Conservation (phyloP, 192 early-diverging fungal genomes). For the Paraglomus brasilianum region DNA sequence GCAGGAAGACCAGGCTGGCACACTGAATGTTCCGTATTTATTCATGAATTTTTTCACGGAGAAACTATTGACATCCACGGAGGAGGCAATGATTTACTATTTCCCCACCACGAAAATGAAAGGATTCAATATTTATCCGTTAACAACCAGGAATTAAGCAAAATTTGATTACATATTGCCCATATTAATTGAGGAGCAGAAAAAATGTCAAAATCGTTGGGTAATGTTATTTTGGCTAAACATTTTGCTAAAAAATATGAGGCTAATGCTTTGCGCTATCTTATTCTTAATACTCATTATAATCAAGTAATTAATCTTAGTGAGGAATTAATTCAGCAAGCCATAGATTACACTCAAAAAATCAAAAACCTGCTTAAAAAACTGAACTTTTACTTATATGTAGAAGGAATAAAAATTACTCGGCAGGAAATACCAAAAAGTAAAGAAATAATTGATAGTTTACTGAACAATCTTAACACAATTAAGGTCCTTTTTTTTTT, state of each 20-base stretch:
- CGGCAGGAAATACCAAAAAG: background rate
- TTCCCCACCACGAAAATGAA: constrained; percentile 4
- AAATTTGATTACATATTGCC: background rate
- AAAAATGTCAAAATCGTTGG: constrained; percentile 7
- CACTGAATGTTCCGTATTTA: background rate
- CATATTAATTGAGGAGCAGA: background rate
- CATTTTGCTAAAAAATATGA: background rate
- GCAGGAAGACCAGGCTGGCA: background rate
- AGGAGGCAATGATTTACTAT: constrained; percentile 2
- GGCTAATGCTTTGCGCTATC: background rate
- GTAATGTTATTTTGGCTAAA: background rate
- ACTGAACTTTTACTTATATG: constrained; percentile 3
- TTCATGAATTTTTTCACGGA: background rate
- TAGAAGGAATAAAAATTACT: background rate
- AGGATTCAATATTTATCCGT: background rate
- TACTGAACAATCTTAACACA: background rate
- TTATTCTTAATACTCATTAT: background rate
- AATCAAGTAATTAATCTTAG: constrained; percentile 11
- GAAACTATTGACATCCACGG: background rate
- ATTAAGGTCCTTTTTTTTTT: background rate
- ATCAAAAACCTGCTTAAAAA: background rate
- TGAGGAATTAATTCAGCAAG: constrained; percentile 7
- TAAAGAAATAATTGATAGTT: background rate
- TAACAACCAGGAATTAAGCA: background rate
- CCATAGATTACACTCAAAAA: background rate